phyloP scores from a whole-genome alignment of 2,329 filamentous ascomycete species.

The Cercospora citrullina region DNA sequence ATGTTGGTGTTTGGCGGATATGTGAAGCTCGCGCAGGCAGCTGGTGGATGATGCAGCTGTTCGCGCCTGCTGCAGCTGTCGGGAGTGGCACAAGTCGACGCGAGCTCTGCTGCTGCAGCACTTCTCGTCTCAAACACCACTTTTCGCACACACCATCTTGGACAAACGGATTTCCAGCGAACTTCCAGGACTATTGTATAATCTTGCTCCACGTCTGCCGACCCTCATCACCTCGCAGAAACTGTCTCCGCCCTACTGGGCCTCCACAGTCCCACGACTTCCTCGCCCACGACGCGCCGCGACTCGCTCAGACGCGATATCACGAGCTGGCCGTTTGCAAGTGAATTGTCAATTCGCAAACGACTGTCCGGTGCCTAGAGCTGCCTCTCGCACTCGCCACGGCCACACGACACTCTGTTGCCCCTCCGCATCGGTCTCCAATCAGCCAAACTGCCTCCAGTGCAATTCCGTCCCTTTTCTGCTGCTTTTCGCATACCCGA shows the following conservation, averaged over 20 bases:
- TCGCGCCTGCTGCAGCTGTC: conserved; percentile 13
- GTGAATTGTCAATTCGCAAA: neutral
- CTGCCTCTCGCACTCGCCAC: conserved; percentile 14
- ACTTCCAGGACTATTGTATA: neutral
- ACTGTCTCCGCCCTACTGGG: neutral
- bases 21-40: conserved; percentile 11
- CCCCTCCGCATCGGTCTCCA: conserved; percentile 19
- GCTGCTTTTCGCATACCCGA: conserved; percentile 13
- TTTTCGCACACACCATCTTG: neutral
- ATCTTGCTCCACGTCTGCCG: neutral
- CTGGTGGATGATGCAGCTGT: conserved; percentile 23
- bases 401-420: conserved; percentile 10
- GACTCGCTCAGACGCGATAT: conserved; percentile 12
- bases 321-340: conserved; percentile 7
- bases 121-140: neutral
- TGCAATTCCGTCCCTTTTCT: conserved; percentile 24
- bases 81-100: conserved; percentile 14
- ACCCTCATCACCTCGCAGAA: neutral
- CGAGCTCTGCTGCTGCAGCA: neutral
- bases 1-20: neutral
- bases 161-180: neutral
- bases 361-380: conserved; percentile 8
- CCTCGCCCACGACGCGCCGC: conserved; percentile 6
- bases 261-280: conserved; percentile 5
- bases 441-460: conserved; percentile 19